Base-by-base conservation (phyloP, 2,329 filamentous ascomycete species). In the Pseudonectria foliicola region DNA sequence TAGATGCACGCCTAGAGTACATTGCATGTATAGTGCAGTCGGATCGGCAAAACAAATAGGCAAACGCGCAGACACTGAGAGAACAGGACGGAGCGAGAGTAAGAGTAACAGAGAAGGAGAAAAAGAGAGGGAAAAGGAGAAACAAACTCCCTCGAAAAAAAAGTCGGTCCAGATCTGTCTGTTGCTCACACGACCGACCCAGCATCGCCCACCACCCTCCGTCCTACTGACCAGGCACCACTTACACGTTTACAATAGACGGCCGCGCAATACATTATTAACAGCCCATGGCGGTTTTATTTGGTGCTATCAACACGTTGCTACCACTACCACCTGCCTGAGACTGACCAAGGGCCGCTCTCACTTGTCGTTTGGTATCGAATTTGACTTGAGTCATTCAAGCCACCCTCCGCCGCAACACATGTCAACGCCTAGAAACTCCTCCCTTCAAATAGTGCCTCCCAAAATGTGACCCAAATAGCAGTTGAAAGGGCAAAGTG, bases 391-490 rank as follows among this genome's bases (percentile, higher is more conserved):
- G 42, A 34, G 26, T 25, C 31, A 39, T 38, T 8, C 18, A 21
- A 21, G 18, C 18, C 18, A 38, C 45, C 45, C 26, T 42, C 34
- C 24, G 21, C 34, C 27, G 13, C 24, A 18, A 26, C 14, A 12
- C 27, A 16, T 10, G 25, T n/a, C n/a, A 29, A 52, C 50, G 46
- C 50, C 50, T 29, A 41, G 28, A 38, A 53, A 53, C 50, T 53
- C 50, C 50, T 49, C 42, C 50, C 50, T 49, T 42, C 48, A 41
- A 37, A 14, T 35, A 38, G 36, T 48, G 36, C 44, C 45, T 38
- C 44, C 44, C 39, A 31, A 40, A 6, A 21, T 21, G 18, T 21
- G 18, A 21, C 18, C 18, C 18, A 21, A 21, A 8, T 21, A 21
- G 25, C 44, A 43, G 35, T 37, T 37, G 39, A 40, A 46, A 46